phyloP scores from a whole-genome alignment of 352 stramenopile genomes.

The Phytophthora rubi region DNA sequence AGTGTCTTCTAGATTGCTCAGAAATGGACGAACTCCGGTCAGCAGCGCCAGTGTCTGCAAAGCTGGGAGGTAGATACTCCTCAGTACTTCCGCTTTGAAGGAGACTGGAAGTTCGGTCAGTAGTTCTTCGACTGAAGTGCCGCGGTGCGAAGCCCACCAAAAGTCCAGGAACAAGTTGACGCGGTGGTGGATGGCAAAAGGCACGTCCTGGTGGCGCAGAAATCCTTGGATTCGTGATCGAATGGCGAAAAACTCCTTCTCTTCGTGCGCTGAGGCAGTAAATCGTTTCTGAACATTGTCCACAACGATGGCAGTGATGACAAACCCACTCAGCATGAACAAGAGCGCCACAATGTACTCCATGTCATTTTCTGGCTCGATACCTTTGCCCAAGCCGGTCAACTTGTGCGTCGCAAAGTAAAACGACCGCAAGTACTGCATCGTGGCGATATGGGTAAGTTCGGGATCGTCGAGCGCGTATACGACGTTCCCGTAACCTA shows the following conservation, averaged over 20 bases:
- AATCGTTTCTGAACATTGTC: constrained; percentile 66
- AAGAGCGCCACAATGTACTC: constrained; percentile 44
- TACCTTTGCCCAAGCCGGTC: constrained; percentile 42
- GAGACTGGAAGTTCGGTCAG: constrained; percentile 45
- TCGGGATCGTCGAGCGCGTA: constrained; percentile 14
- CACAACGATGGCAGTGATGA: constrained; percentile 60
- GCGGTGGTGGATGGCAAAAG: constrained; percentile 50
- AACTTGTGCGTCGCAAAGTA: constrained; percentile 51
- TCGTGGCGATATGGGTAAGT: constrained; percentile 18
- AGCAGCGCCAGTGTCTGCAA: constrained; percentile 50
- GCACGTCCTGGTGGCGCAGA: constrained; percentile 52
- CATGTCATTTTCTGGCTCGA: constrained; percentile 45
- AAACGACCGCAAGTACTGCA: constrained; percentile 53
- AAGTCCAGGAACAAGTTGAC: constrained; percentile 68
- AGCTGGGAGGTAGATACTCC: constrained; percentile 49
- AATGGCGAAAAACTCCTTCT: constrained; percentile 63
- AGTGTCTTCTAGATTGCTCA: constrained; percentile 36
- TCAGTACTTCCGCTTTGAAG: constrained; percentile 49
- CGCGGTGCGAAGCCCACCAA: constrained; percentile 66
- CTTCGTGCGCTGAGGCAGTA: constrained; percentile 54
- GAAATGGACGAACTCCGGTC: constrained; percentile 31
- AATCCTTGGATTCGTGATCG: constrained; percentile 63
- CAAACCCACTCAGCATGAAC: constrained; percentile 57
- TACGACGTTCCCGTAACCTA: constrained; percentile 4
- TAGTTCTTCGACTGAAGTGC: constrained; percentile 44